A percentile compares a stretch with the other conserved stretches of the same genome.
phyloP scores from a whole-genome alignment of 23 red algal species.

The Gracilaria domingensis region DNA sequence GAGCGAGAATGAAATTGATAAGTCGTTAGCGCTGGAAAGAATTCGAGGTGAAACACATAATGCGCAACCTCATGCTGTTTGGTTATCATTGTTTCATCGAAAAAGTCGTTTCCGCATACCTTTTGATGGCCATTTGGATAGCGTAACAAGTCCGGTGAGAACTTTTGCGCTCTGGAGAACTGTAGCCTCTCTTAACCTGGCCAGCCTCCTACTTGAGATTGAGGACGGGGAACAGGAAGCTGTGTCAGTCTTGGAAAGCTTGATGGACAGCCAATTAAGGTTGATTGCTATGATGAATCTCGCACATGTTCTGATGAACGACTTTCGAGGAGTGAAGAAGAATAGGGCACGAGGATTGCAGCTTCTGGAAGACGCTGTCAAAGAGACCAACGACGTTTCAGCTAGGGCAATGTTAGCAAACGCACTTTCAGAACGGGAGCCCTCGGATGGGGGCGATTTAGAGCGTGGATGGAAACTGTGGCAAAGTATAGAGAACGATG shows the following conservation, averaged over 20 bases:
- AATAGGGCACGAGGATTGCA: background rate
- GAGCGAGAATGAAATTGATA: background rate
- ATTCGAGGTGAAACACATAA: background rate
- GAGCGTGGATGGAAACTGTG: background rate
- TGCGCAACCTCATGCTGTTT: background rate
- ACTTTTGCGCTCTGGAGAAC: background rate
- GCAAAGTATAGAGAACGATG: background rate
- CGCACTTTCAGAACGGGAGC: background rate
- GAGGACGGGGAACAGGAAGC: background rate
- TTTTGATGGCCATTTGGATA: background rate
- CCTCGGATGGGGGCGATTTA: background rate
- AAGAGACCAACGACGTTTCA: background rate
- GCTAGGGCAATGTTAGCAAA: background rate
- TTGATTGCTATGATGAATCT: background rate
- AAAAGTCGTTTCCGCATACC: background rate
- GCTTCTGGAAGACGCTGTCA: background rate
- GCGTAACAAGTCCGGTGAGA: background rate
- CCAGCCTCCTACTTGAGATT: background rate
- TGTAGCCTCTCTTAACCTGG: background rate
- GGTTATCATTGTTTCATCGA: background rate
- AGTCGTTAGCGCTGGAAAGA: background rate
- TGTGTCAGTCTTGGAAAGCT: background rate
- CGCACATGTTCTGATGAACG: background rate
- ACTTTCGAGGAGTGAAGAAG: background rate
- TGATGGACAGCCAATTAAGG: background rate